These are phyloP conservation scores for Limonomyces culmigenus DNA, from an alignment of 1,284 basidiomycete species.

Conservation along the genomic window DNA sequence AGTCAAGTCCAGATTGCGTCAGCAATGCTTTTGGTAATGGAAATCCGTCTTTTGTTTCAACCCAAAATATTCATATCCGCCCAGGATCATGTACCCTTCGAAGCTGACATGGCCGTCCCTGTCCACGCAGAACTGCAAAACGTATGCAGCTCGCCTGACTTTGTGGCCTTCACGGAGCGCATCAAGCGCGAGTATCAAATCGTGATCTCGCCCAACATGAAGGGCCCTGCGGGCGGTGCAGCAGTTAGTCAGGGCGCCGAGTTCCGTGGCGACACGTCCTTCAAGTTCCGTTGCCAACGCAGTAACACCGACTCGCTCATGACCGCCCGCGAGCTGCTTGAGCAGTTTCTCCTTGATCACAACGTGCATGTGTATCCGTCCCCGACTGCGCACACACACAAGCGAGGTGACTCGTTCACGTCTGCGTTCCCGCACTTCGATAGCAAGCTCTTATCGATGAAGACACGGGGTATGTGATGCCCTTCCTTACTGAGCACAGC, in stretches of 20 bases:
- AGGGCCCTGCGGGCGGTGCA: slow-evolving; percentile 22
- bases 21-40: slow-evolving; percentile 78
- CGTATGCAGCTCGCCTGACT: slow-evolving; percentile 66
- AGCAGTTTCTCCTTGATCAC: slow-evolving; percentile 78
- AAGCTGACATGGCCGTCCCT: slow-evolving; percentile 88
- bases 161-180: slow-evolving; percentile 68
- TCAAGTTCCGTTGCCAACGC: slow-evolving; percentile 91
- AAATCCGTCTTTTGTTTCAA: slow-evolving; percentile 2
- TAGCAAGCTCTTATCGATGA: slow-evolving; percentile 75
- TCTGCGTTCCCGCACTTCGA: slow-evolving; percentile 96
- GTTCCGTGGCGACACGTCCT: slow-evolving; percentile 51
- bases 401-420: slow-evolving; percentile 82
- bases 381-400: slow-evolving; percentile 56
- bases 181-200: slow-evolving; percentile 92
- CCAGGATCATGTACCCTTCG: slow-evolving; percentile 93
- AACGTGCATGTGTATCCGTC: slow-evolving; percentile 68
- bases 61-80: slow-evolving; percentile 6
- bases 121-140: slow-evolving; percentile 65
- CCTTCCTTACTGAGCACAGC: not conserved
- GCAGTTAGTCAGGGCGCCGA: slow-evolving; percentile 26
- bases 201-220: slow-evolving; percentile 65
- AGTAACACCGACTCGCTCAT: slow-evolving; percentile 88
- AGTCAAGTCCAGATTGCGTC: slow-evolving; percentile 93
- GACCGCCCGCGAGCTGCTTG: slow-evolving; percentile 81
- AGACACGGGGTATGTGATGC: slow-evolving; percentile 41